phyloP scores from a whole-genome alignment of 768 basidiomycete genomes.

The Russula compacta region DNA sequence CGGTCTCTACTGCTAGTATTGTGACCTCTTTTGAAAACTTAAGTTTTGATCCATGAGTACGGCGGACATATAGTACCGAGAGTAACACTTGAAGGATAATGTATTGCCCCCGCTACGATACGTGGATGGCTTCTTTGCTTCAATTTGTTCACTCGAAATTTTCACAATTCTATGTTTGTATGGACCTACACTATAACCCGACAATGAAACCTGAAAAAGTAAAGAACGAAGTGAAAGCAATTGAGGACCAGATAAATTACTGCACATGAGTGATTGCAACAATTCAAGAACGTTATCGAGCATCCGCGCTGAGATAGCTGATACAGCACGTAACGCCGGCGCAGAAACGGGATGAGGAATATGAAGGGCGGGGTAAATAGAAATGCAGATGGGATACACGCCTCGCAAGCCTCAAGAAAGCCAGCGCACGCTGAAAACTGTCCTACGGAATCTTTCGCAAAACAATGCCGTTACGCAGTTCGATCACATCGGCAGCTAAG shows the following conservation, averaged over 20 bases:
- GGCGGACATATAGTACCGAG: too few relatives aligned
- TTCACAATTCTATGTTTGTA: background rate
- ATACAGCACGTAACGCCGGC: background rate
- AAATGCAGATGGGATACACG: background rate
- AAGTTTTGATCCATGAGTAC: too few relatives aligned
- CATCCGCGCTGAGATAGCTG: background rate
- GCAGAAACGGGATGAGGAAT: background rate
- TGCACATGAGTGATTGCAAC: background rate
- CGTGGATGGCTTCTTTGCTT: background rate
- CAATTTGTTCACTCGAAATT: background rate
- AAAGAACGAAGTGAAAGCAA: background rate
- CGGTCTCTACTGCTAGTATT: too few relatives aligned
- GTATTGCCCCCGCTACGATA: background rate
- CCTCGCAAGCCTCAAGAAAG: background rate
- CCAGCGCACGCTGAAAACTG: background rate
- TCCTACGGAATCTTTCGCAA: constrained; percentile 1
- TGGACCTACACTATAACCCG: background rate
- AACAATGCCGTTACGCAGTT: constrained; percentile 17
- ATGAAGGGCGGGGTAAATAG: background rate
- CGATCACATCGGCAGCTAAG: constrained; percentile 9
- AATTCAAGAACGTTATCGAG: background rate
- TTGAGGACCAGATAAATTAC: constrained; percentile 4
- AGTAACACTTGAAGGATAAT: too few relatives aligned
- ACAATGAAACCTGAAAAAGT: background rate
- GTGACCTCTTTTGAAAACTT: too few relatives aligned